Evolutionary conservation across 441 rosid genomes (phyloP), one percentile per base, ranked within the genome.

Genomic region (Populus trichocarpa): DNA sequence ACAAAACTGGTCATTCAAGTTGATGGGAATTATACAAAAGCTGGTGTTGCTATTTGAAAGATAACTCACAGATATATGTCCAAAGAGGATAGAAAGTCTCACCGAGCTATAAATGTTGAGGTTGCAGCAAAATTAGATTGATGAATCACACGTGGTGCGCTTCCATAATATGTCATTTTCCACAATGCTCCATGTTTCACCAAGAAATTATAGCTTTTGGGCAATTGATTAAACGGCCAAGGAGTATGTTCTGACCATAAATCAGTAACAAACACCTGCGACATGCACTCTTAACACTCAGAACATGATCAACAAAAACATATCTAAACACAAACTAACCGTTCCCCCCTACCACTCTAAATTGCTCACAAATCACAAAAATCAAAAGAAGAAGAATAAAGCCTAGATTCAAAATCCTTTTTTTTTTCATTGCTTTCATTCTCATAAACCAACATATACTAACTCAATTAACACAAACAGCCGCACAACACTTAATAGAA

Each of bases 191-290:
- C 97, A 64, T 96, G 98, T 76, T 96, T 96, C 70, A 96, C 98
- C 85, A 94, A 82, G 85, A 94, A 96, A 81, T 90, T 96, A 79
- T 96, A 96, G 90, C 95, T 96, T 78, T 92, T 86, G 13, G 99
- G 99, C 75, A 96, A 86, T 82, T 96, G 99, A 83, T 96, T 96
- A 83, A 96, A 96, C 11, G 99, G 99, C 99, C 99, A 96, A 59
- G 99, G 99, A 0, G 99, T 92, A 83, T 96, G 99, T 80, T 94
- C 99, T 18, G 99, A 80, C 99, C 97, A 94, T 72, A 96, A 88
- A 88, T 96, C 99, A 67, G 97, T 92, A 76, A 96, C 86, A 84
- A 88, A 96, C 69, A 96, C 97, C 99, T 96, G 97, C 83, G 46
- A 82, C 79, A 80, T 42, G 26, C 86, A 85, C 84, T 87, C 89